Conservation (phyloP, 2,329 filamentous ascomycete genomes). For the Diaporthe helianthi region DNA sequence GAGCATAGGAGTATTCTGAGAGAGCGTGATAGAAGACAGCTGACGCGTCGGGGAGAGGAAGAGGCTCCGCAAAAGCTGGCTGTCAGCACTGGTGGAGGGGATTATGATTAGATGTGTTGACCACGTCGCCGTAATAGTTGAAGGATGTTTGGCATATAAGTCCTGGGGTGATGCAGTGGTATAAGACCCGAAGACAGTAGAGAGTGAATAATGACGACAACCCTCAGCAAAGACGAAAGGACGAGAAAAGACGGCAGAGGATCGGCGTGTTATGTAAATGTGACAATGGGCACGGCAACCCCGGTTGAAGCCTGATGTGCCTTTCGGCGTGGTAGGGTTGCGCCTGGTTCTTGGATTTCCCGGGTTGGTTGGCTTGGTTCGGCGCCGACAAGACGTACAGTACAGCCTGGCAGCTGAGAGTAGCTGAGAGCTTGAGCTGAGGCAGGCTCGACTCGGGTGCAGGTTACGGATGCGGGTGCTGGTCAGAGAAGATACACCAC, state of each 20-base stretch:
- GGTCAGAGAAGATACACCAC: neutral
- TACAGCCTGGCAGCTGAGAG: conserved; percentile 6
- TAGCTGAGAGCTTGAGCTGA: conserved; percentile 23
- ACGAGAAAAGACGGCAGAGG: conserved; percentile 3
- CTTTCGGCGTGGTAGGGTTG: conserved; percentile 11
- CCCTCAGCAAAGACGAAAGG: neutral
- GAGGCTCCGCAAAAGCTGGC: neutral
- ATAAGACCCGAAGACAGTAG: neutral
- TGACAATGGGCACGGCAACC: conserved; percentile 19
- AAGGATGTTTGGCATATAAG: neutral
- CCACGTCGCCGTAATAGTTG: neutral
- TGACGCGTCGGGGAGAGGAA: neutral
- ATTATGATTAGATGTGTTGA: conserved; percentile 17
- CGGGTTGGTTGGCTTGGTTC: conserved; percentile 20
- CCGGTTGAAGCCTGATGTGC: conserved; percentile 21
- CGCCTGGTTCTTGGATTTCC: conserved; percentile 19
- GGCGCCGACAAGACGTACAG: neutral
- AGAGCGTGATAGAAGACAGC: neutral
- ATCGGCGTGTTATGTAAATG: conserved; percentile 25
- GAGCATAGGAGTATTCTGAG: neutral
- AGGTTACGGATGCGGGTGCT: conserved; percentile 16
- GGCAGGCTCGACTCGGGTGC: conserved; percentile 18
- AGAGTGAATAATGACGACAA: neutral
- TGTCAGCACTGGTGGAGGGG: neutral
- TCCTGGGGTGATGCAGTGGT: neutral